A percentile compares a stretch with the other conserved stretches of the same genome.
These are phyloP conservation scores for Dictyostelium firmibasis DNA, from an alignment of 78 protist species.

Conservation along the genomic window DNA sequence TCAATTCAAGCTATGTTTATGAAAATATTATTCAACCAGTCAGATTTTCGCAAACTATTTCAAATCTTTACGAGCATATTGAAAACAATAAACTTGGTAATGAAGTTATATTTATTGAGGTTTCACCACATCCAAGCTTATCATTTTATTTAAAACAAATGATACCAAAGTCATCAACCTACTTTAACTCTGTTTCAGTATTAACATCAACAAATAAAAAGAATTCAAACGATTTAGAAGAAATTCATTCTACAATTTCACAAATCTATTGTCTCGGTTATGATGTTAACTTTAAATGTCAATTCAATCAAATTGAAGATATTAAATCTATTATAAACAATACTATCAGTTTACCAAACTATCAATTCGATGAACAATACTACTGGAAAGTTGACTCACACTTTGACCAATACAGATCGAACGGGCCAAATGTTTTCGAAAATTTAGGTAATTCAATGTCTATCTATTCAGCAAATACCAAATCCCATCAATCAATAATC, in stretches of 20 bases:
- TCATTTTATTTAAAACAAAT: background rate
- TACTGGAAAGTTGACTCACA: background rate
- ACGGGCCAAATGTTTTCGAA: background rate
- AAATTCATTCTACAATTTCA: background rate
- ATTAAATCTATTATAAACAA: background rate
- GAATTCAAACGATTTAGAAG: background rate
- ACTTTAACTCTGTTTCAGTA: background rate
- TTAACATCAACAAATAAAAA: slow-evolving; percentile 6
- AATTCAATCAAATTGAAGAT: background rate
- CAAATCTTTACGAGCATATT: background rate
- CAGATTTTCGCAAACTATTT: background rate
- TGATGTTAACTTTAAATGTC: background rate
- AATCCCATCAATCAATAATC: slow-evolving; percentile 13
- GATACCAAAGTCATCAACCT: background rate
- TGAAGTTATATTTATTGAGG: background rate
- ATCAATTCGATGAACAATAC: background rate
- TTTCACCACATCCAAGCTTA: slow-evolving; percentile 37
- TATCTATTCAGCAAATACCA: background rate
- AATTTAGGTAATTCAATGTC: background rate
- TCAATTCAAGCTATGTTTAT: background rate
- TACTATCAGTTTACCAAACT: background rate
- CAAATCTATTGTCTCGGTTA: background rate
- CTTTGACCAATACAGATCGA: background rate
- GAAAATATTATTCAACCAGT: slow-evolving; percentile 15
- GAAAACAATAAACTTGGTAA: background rate